These are phyloP conservation scores for Vaccinium myrtillus DNA, from an alignment of 148 eudicot genomes.

Conservation along the genomic window DNA sequence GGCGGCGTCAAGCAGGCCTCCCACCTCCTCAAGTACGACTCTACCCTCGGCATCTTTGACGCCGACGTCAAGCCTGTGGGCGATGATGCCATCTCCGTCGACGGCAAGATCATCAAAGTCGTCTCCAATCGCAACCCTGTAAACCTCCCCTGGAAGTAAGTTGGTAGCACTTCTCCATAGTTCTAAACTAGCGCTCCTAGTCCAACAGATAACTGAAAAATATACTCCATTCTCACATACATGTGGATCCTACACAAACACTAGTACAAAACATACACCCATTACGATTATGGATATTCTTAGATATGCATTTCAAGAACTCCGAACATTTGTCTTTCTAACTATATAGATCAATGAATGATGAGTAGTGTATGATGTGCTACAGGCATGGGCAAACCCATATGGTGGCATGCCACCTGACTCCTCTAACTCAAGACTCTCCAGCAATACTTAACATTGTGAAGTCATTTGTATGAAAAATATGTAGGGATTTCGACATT, in stretches of 20 bases:
- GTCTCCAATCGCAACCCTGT: slow-evolving; percentile 83
- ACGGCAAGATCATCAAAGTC: slow-evolving; percentile 87
- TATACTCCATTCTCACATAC: no score
- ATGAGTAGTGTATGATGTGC: no score
- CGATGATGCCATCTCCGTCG: slow-evolving; percentile 73
- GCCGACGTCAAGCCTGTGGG: slow-evolving; percentile 93
- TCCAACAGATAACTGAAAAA: background rate
- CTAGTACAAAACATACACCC: background rate
- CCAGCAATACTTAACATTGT: no score
- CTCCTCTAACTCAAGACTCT: no score
- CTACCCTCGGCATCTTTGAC: slow-evolving; percentile 92
- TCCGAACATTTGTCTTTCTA: no score
- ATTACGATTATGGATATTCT: background rate
- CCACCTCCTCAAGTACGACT: slow-evolving; percentile 97
- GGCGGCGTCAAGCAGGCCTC: slow-evolving; percentile 98
- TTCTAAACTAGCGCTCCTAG: background rate
- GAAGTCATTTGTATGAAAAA: background rate
- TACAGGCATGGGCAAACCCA: no score
- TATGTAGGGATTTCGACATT: slow-evolving; percentile 66
- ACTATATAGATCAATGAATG: no score
- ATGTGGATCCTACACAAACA: no score
- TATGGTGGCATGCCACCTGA: no score
- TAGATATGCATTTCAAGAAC: no score
- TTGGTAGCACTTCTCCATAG: background rate
- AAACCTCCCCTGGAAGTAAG: slow-evolving; percentile 90